Evolutionary conservation across 805 yeast species (phyloP).

Genomic region (Candida patagonica): DNA sequence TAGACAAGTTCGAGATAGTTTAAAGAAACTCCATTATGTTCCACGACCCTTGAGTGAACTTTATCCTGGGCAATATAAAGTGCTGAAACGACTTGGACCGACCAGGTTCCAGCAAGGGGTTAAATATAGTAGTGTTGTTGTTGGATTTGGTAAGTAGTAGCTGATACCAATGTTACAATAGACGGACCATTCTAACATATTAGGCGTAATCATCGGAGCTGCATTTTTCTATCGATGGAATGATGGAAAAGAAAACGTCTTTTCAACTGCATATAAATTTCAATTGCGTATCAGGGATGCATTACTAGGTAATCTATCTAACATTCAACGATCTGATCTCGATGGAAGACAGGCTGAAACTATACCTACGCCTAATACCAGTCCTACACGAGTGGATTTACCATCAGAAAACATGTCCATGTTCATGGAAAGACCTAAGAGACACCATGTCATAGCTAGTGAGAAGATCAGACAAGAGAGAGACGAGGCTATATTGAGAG

Average conservation of each 20-base stretch:
- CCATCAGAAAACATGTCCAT: slow-evolving; percentile 1
- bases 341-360: slow-evolving; percentile 27
- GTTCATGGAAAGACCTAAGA: slow-evolving; percentile 54
- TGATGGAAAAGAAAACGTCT: slow-evolving; percentile 69
- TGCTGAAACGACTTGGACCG: slow-evolving; percentile 49
- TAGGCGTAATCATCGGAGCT: slow-evolving; percentile 37
- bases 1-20: slow-evolving; percentile 59
- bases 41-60: slow-evolving; percentile 68
- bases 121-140: slow-evolving; percentile 31
- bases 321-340: slow-evolving; percentile 57
- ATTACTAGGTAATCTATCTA: slow-evolving; percentile 44
- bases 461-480: slow-evolving; percentile 58
- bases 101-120: slow-evolving; percentile 54
- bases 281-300: slow-evolving; percentile 49
- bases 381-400: slow-evolving; percentile 3
- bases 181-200: background rate
- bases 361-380: slow-evolving; percentile 10
- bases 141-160: slow-evolving; percentile 7
- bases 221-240: slow-evolving; percentile 78
- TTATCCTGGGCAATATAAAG: slow-evolving; percentile 74
- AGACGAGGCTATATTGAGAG: slow-evolving; percentile 46
- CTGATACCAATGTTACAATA: too few relatives aligned
- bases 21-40: slow-evolving; percentile 63
- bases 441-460: slow-evolving; percentile 66
- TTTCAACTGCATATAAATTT: slow-evolving; percentile 55